Conservation (phyloP, 345 rosid species). For the Lenwebbia sp. region DNA sequence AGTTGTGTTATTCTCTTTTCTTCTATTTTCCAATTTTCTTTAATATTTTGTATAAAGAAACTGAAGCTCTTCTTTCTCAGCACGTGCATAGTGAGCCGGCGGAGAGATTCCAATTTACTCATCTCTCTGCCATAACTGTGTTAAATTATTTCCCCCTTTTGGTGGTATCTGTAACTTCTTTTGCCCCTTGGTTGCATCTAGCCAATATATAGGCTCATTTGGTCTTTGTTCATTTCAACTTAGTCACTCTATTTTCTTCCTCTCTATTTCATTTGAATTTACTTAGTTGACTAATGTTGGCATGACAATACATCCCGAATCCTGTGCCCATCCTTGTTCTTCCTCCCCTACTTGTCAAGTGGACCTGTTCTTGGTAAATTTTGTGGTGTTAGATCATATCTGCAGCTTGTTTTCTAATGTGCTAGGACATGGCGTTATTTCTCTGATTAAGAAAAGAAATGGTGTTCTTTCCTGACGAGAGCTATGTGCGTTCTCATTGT, state of each 20-base stretch:
- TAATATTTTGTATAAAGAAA: slow-evolving; percentile 20
- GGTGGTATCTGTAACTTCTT: neutral
- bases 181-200: neutral
- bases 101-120: neutral
- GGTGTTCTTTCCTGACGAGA: neutral
- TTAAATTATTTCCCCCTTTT: neutral
- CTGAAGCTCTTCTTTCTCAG: slow-evolving; percentile 5
- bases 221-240: neutral
- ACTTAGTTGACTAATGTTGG: neutral
- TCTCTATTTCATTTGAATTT: neutral
- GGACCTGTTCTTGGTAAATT: neutral
- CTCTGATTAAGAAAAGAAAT: neutral
- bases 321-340: neutral
- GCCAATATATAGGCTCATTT: neutral
- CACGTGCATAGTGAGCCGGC: neutral
- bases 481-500: neutral
- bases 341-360: neutral
- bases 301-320: neutral
- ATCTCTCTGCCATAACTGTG: neutral
- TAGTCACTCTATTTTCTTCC: neutral
- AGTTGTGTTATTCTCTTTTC: neutral
- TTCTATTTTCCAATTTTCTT: neutral
- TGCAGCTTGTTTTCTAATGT: neutral
- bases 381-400: neutral
- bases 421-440: neutral